Percentiles rank a stretch among this genome's conserved stretches.
These are phyloP conservation scores for Ceratocystis colombiana DNA, from an alignment of 2,329 filamentous ascomycete genomes.

Conservation along the genomic window DNA sequence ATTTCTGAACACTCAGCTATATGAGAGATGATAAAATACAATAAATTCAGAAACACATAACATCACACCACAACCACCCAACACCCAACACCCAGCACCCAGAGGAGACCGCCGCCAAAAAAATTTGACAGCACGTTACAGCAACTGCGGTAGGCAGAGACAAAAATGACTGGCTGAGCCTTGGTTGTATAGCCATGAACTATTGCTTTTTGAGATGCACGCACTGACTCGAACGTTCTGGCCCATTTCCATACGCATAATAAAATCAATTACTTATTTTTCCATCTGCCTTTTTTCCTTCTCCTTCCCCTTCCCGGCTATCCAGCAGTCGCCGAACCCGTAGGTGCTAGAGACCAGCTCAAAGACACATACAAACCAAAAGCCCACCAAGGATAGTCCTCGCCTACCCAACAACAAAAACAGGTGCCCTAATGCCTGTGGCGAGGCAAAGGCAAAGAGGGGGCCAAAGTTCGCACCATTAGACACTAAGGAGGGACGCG, in stretches of 20 bases:
- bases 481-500: too few relatives aligned
- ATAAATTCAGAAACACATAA: not conserved
- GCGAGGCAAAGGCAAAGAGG: too few relatives aligned
- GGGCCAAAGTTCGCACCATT: too few relatives aligned
- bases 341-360: too few relatives aligned
- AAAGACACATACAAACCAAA: too few relatives aligned
- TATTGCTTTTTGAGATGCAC: not conserved
- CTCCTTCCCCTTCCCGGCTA: not conserved
- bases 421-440: too few relatives aligned
- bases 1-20: not conserved
- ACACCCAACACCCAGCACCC: too few relatives aligned
- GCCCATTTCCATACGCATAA: constrained; percentile 1
- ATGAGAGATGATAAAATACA: not conserved
- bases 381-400: too few relatives aligned
- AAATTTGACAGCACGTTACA: not conserved
- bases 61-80: not conserved
- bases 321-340: not conserved
- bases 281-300: not conserved
- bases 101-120: not conserved
- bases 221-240: constrained; percentile 13
- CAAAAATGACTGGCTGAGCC: not conserved
- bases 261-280: not conserved
- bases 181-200: not conserved
- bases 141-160: not conserved
- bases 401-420: too few relatives aligned